These are phyloP conservation scores for Vigna unguiculata DNA, from an alignment of 306 rosid genomes.

Conservation along the genomic window DNA sequence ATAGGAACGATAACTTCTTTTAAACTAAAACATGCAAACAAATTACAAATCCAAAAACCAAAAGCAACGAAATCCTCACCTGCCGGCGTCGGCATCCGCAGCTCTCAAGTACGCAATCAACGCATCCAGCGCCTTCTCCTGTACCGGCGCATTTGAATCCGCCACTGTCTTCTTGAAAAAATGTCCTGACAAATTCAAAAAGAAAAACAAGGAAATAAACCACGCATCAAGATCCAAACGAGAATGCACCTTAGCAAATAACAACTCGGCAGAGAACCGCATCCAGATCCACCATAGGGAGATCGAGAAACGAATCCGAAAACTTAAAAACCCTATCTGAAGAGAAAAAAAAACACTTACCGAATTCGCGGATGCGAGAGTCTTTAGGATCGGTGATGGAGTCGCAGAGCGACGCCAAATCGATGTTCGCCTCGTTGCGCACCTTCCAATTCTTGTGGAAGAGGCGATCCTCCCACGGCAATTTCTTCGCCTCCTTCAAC, in stretches of 20 bases:
- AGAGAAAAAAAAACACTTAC: slow-evolving; percentile 46
- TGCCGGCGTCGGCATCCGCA: slow-evolving; percentile 93
- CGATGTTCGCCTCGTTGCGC: slow-evolving; percentile 90
- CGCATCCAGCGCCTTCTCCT: slow-evolving; percentile 97
- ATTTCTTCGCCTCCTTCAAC: slow-evolving; percentile 94
- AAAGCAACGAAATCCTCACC: slow-evolving; percentile 52
- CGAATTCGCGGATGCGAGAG: slow-evolving; percentile 92
- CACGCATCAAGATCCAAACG: slow-evolving; percentile 43
- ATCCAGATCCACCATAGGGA: slow-evolving; percentile 48
- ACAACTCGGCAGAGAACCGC: slow-evolving; percentile 14
- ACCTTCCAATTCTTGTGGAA: slow-evolving; percentile 99
- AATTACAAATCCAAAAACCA: background rate
- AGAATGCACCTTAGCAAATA: slow-evolving; percentile 45
- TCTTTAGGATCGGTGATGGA: slow-evolving; percentile 98
- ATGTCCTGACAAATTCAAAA: slow-evolving; percentile 62
- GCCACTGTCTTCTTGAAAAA: slow-evolving; percentile 84
- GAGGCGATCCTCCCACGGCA: slow-evolving; percentile 99
- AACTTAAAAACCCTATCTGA: slow-evolving; percentile 46
- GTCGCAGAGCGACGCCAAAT: slow-evolving; percentile 87
- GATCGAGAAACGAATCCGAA: slow-evolving; percentile 33
- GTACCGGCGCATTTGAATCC: slow-evolving; percentile 97
- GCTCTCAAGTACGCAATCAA: slow-evolving; percentile 91
- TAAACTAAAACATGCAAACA: slow-evolving; percentile 29
- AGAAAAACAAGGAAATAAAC: slow-evolving; percentile 1
- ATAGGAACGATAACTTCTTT: background rate